Conservation (phyloP, 306 rosid genomes). For the Acmispon strigosus region DNA sequence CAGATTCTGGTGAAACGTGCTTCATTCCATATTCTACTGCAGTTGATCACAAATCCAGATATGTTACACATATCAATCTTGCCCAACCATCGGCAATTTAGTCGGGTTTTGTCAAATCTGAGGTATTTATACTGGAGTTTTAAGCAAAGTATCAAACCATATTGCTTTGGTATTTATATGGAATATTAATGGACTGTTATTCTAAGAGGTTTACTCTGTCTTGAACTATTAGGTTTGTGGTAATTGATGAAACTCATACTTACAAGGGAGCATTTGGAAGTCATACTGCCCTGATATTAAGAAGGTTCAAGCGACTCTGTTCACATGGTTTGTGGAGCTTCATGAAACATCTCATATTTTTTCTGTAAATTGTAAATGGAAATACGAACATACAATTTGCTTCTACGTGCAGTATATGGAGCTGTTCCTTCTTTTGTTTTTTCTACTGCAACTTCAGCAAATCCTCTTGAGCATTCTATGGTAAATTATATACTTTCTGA, state of each 20-base stretch:
- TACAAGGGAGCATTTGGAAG: slow-evolving; percentile 98
- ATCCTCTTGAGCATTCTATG: slow-evolving; percentile 84
- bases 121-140: slow-evolving; percentile 40
- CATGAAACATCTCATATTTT: slow-evolving; percentile 11
- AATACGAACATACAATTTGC: slow-evolving; percentile 8
- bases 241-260: slow-evolving; percentile 83
- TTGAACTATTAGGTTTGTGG: slow-evolving; percentile 58
- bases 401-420: slow-evolving; percentile 76
- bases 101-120: slow-evolving; percentile 75
- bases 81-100: slow-evolving; percentile 66
- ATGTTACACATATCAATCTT: slow-evolving; percentile 90
- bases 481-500: slow-evolving; percentile 34
- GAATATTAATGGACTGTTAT: slow-evolving; percentile 7
- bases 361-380: slow-evolving; percentile 13
- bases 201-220: slow-evolving; percentile 3
- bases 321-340: slow-evolving; percentile 50
- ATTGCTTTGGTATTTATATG: slow-evolving; percentile 13
- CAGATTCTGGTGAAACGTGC: slow-evolving; percentile 15
- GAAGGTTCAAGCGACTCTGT: slow-evolving; percentile 85
- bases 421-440: slow-evolving; percentile 83
- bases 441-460: slow-evolving; percentile 92
- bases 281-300: slow-evolving; percentile 75
- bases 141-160: background rate
- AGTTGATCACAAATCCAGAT: slow-evolving; percentile 98
- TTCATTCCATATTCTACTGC: slow-evolving; percentile 34